These are phyloP conservation scores for Leccinum sublutescens DNA, from an alignment of 768 basidiomycete genomes.

Conservation along the genomic window DNA sequence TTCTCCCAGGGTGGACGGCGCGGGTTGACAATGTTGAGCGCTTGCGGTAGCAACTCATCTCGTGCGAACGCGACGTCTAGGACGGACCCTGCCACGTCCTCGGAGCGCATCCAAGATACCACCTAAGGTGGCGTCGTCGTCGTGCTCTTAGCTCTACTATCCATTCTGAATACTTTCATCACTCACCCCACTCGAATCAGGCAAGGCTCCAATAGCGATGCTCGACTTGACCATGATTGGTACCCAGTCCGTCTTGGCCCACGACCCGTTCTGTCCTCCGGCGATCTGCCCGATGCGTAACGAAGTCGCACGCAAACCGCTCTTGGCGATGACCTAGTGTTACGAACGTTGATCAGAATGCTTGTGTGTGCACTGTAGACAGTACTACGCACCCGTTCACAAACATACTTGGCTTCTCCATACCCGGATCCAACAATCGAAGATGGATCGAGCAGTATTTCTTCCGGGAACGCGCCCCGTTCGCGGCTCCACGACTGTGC, in stretches of 20 bases:
- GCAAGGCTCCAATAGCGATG: constrained; percentile 26
- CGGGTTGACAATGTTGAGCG: constrained; percentile 40
- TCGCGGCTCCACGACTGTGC: constrained; percentile 25
- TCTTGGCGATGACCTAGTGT: constrained; percentile 23
- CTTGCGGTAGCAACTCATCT: constrained; percentile 12
- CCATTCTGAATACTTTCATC: not conserved
- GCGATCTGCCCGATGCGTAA: constrained; percentile 36
- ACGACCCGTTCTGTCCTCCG: constrained; percentile 34
- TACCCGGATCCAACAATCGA: constrained; percentile 35
- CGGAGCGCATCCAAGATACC: constrained; percentile 38
- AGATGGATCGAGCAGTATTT: constrained; percentile 28
- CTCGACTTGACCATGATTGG: constrained; percentile 36
- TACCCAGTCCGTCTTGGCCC: constrained; percentile 36
- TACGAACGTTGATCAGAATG: not conserved
- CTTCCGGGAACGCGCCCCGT: constrained; percentile 28
- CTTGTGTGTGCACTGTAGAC: not conserved
- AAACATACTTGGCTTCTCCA: constrained; percentile 38
- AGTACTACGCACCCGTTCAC: constrained; percentile 33
- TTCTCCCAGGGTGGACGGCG: constrained; percentile 31
- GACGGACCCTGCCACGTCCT: constrained; percentile 33
- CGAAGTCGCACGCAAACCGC: constrained; percentile 23
- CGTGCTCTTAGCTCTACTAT: not conserved
- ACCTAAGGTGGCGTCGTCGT: constrained; percentile 5
- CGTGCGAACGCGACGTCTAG: constrained; percentile 33
- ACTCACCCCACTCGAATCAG: constrained; percentile 36